Evolutionary conservation across 768 basidiomycete genomes (phyloP).

Genomic region (Pleurotus giganteus): DNA sequence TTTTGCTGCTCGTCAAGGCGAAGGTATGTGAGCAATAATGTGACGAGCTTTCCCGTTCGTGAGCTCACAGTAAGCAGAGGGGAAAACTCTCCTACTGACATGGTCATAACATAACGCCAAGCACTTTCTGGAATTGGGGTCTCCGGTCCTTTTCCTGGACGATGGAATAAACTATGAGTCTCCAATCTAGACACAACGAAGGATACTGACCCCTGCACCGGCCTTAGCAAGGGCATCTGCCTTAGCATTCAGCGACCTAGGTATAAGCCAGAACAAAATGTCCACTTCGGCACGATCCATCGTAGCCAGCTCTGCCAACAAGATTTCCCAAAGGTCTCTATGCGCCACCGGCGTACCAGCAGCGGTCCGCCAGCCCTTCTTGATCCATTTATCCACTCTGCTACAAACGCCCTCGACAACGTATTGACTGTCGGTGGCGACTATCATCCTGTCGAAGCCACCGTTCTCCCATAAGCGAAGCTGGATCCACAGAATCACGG

Average conservation of each 20-base stretch:
- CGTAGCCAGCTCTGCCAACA: conserved; percentile 13
- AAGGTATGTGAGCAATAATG: too few relatives aligned
- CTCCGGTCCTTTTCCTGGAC: too few relatives aligned
- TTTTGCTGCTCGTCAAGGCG: too few relatives aligned
- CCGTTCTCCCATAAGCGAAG: conserved; percentile 24
- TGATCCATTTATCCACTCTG: conserved; percentile 22
- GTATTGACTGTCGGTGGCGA: conserved; percentile 30
- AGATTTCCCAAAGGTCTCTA: conserved; percentile 23
- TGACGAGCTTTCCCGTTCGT: too few relatives aligned
- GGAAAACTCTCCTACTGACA: too few relatives aligned
- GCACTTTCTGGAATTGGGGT: too few relatives aligned
- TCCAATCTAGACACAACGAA: too few relatives aligned
- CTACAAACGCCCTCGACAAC: conserved; percentile 23
- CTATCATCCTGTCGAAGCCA: conserved; percentile 26
- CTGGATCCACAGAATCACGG: conserved; percentile 22
- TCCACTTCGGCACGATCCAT: conserved; percentile 17
- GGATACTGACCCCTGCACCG: neutral
- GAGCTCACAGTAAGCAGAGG: too few relatives aligned
- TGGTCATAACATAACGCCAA: too few relatives aligned
- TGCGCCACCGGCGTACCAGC: conserved; percentile 17
- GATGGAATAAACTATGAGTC: too few relatives aligned
- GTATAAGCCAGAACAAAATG: conserved; percentile 21
- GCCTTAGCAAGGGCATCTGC: conserved; percentile 21
- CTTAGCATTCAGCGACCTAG: conserved; percentile 16
- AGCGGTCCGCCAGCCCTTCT: conserved; percentile 19